Percentiles rank a stretch among this genome's conserved stretches.
phyloP scores from a whole-genome alignment of 73 alveolate genomes.

The Paraurostyla sp. region DNA sequence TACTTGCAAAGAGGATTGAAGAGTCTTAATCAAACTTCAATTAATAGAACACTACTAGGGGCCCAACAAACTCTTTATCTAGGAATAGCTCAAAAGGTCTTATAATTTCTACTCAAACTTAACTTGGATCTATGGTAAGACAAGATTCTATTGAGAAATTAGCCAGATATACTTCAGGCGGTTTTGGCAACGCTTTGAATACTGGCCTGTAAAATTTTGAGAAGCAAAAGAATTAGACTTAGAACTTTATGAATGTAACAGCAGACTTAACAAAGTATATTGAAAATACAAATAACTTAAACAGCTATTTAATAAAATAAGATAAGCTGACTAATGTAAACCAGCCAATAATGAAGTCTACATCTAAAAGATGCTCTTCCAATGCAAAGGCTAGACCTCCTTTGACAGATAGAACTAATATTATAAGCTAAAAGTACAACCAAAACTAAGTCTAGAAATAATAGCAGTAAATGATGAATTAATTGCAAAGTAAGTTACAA shows the following conservation, averaged over 20 bases:
- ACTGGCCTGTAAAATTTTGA: background rate
- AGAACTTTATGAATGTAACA: background rate
- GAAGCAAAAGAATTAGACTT: background rate
- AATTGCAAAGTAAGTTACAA: background rate
- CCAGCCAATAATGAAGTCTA: background rate
- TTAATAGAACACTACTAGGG: too few relatives aligned
- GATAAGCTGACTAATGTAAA: background rate
- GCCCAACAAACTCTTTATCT: background rate
- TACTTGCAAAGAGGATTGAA: background rate
- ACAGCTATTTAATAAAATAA: background rate
- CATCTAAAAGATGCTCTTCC: slow-evolving; percentile 25
- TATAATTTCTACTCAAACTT: background rate
- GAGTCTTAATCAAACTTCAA: too few relatives aligned
- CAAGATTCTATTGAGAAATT: slow-evolving; percentile 32
- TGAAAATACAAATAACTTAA: background rate
- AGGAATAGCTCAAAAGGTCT: background rate
- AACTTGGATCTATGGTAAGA: background rate
- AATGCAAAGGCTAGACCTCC: slow-evolving; percentile 46
- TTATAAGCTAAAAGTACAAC: background rate
- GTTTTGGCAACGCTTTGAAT: background rate
- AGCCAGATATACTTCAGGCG: background rate
- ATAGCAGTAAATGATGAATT: background rate
- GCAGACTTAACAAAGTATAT: background rate
- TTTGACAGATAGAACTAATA: slow-evolving; percentile 30
- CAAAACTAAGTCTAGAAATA: slow-evolving; percentile 8